These are phyloP conservation scores for Phtheirospermum japonicum DNA, from an alignment of 257 asterid genomes.

Conservation along the genomic window DNA sequence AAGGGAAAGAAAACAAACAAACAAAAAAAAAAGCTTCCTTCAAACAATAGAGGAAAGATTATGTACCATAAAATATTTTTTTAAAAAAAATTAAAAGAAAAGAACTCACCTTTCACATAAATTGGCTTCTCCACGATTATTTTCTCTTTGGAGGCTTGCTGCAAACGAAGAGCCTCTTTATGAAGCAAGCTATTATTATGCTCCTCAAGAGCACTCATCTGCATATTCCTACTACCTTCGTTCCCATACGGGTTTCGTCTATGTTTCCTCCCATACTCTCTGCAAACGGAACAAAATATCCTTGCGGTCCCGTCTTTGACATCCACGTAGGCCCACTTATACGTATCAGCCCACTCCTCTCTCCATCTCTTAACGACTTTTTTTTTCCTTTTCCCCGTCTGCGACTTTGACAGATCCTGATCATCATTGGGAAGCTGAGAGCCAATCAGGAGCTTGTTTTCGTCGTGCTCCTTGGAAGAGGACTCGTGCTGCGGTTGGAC, in stretches of 20 bases:
- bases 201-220: constrained; percentile 99
- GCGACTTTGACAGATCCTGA: constrained; percentile 66
- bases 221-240: constrained; percentile 99
- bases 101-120: constrained; percentile 81
- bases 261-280: constrained; percentile 97
- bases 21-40: constrained; percentile 1
- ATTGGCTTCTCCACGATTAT: constrained; percentile 79
- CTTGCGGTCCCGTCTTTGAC: constrained; percentile 92
- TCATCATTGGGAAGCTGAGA: constrained; percentile 66
- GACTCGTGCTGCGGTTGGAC: constrained; percentile 77
- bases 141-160: constrained; percentile 94
- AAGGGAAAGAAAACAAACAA: too few species aligned
- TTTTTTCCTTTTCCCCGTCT: constrained; percentile 83
- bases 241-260: constrained; percentile 98
- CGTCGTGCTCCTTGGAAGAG: constrained; percentile 70
- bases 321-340: constrained; percentile 98
- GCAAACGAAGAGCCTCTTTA: constrained; percentile 97
- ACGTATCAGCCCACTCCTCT: constrained; percentile 99
- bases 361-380: constrained; percentile 99
- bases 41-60: background rate
- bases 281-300: constrained; percentile 94
- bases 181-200: constrained; percentile 98
- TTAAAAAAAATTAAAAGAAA: background rate
- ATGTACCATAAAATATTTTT: background rate
- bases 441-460: constrained; percentile 63